Percentiles rank a stretch among this genome's conserved stretches.
Evolutionary conservation across 1,139 yeast species (phyloP).

Genomic region (Sugiyamaella novakii): DNA sequence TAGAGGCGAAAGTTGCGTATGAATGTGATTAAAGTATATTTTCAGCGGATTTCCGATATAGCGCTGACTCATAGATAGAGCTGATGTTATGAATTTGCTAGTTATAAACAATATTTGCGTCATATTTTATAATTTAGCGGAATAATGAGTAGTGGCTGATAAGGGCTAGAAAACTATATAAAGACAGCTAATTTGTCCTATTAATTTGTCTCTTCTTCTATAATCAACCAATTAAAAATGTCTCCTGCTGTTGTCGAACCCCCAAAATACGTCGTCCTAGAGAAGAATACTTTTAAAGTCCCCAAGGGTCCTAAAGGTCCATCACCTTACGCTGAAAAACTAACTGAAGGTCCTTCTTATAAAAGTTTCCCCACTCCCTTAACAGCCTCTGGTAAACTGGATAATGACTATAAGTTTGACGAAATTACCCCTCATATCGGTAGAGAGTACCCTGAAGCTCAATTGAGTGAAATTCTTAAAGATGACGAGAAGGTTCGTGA

Average conservation of each 20-base stretch:
- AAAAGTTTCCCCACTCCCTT: slow-evolving; percentile 22
- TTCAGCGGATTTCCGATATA: too few relatives aligned
- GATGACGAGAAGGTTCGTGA: slow-evolving; percentile 52
- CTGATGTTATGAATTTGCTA: too few relatives aligned
- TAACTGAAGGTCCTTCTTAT: slow-evolving; percentile 25
- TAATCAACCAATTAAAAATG: not conserved
- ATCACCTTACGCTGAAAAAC: slow-evolving; percentile 34
- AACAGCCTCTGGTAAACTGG: slow-evolving; percentile 27
- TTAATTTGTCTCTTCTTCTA: too few relatives aligned
- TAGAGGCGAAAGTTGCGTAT: too few relatives aligned
- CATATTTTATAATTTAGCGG: too few relatives aligned
- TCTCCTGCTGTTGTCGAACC: slow-evolving; percentile 13
- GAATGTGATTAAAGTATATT: too few relatives aligned
- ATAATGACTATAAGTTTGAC: slow-evolving; percentile 32
- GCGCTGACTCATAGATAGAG: too few relatives aligned
- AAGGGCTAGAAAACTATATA: too few relatives aligned
- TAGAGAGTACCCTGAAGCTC: slow-evolving; percentile 35
- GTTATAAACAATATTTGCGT: too few relatives aligned
- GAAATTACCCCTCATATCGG: slow-evolving; percentile 39
- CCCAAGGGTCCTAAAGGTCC: slow-evolving; percentile 29
- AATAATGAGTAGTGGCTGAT: too few relatives aligned
- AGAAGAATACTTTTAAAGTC: slow-evolving; percentile 10
- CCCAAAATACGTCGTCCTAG: slow-evolving; percentile 19
- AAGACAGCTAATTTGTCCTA: too few relatives aligned
- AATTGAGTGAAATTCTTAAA: slow-evolving; percentile 52